Evolutionary conservation across 257 asterid species (phyloP).

Genomic region (Petunia axillaris): DNA sequence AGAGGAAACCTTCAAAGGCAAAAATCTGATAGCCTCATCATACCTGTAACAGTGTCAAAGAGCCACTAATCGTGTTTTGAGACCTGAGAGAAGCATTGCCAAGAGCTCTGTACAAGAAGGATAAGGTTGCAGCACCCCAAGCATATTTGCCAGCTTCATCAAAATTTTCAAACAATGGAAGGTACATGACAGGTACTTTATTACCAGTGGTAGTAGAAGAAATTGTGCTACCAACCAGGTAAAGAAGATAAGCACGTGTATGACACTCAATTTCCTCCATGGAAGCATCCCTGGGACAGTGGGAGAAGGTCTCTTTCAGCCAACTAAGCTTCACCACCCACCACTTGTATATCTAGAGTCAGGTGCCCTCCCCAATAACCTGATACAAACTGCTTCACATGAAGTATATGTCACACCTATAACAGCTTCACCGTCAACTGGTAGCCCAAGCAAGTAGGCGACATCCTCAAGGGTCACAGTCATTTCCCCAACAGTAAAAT

Average conservation of each 20-base stretch:
- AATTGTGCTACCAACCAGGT: conserved; percentile 90
- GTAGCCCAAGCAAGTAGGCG: conserved; percentile 86
- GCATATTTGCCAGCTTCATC: conserved; percentile 91
- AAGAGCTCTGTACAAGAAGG: conserved; percentile 91
- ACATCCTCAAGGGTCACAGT: conserved; percentile 93
- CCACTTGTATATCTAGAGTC: conserved; percentile 59
- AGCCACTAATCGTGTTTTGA: conserved; percentile 96
- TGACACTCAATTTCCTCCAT: conserved; percentile 62
- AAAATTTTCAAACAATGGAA: conserved; percentile 88
- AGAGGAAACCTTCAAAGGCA: background rate
- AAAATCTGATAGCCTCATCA: conserved; percentile 26
- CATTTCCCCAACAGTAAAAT: conserved; percentile 91
- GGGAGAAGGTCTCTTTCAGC: conserved; percentile 87
- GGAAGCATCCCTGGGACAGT: conserved; percentile 71
- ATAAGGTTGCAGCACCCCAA: conserved; percentile 95
- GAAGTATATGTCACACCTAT: conserved; percentile 91
- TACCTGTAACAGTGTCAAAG: conserved; percentile 90
- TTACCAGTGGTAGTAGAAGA: conserved; percentile 98
- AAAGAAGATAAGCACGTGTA: conserved; percentile 94
- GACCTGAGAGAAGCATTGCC: conserved; percentile 95
- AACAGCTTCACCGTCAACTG: conserved; percentile 91
- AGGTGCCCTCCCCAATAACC: conserved; percentile 49
- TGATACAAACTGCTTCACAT: conserved; percentile 49
- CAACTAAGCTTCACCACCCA: conserved; percentile 96
- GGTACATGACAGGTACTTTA: conserved; percentile 95